Base-by-base conservation (phyloP, 2,329 filamentous ascomycete genomes). In the Capronia americana region DNA sequence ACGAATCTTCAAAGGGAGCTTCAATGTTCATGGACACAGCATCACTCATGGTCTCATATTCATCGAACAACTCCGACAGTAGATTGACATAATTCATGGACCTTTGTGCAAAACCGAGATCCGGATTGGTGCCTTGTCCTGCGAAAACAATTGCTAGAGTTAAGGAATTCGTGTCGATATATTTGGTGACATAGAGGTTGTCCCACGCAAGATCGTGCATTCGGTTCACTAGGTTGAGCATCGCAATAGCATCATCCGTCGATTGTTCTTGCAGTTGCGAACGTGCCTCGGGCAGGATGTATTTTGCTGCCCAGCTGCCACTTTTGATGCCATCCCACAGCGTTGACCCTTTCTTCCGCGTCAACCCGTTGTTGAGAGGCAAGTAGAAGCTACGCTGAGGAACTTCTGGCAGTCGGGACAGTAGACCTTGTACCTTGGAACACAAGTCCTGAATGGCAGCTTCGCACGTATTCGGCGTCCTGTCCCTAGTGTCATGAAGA, bases 371-470 rank as follows among this genome's bases (percentile, higher is more conserved):
- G 26, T 58, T 58, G 32, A 58, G 56, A 30, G 56, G 56, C 23
- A 58, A 38, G 20, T 34, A 58, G 56, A 58, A 58, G 41, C 56
- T 58, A 30, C 56, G 56, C 26, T 58, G 56, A 8, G 56, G 56
- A 17, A 58, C 56, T n/a, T 48, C 23, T n/a, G 56, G 56, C 10
- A 58, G 38, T 1, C 56, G 5, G 2, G 34, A 4, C 20, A 58
- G 56, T 10, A 58, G 23, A 17, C 26, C 44, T 26, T 58, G n/a
- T 26, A 26, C 20, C 56, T 58, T 58, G 34, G 38, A 44, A 10
- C 20, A 17, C 11, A 46, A 20, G 11, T 58, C 34, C 23, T 20
- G 20, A 14, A 58, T 14, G 8, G 10, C 1, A 26, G 23, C 34
- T n/a, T 28, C 38, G 8, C 4, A 5, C 5, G 5, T n/a, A 17